These are phyloP conservation scores for Peronosclerospora sorghi DNA, from an alignment of 352 stramenopile genomes.

Conservation along the genomic window DNA sequence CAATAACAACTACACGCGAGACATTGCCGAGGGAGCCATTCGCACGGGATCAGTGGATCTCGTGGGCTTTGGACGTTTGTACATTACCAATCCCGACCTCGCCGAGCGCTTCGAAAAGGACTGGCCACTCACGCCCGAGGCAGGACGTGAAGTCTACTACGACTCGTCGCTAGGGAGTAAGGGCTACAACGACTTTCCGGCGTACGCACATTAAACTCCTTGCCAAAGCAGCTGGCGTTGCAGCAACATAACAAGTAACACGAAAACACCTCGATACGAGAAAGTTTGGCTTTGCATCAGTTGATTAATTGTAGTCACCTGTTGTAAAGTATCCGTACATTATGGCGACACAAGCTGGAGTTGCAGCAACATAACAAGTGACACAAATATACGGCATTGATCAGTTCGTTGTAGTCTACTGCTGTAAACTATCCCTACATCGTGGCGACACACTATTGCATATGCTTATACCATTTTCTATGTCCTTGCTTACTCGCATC, in stretches of 20 bases:
- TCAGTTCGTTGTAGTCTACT: too few relatives aligned
- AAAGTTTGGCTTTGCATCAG: too few relatives aligned
- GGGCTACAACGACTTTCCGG: constrained; percentile 10
- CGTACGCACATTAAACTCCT: constrained; percentile 4
- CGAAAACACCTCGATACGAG: not conserved
- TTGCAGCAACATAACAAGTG: too few relatives aligned
- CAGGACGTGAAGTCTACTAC: constrained; percentile 6
- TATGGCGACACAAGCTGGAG: too few relatives aligned
- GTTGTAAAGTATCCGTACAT: too few relatives aligned
- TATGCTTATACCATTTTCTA: too few relatives aligned
- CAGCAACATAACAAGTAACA: not conserved
- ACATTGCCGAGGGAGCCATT: constrained; percentile 23
- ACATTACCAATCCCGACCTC: constrained; percentile 49
- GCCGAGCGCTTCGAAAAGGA: constrained; percentile 13
- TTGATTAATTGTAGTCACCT: too few relatives aligned
- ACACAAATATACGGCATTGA: too few relatives aligned
- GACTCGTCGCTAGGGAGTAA: constrained; percentile 2
- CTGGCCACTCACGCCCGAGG: constrained; percentile 6
- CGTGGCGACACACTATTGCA: too few relatives aligned
- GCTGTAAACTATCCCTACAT: too few relatives aligned
- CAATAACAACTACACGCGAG: constrained; percentile 25
- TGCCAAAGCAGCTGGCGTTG: constrained; percentile 3
- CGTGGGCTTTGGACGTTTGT: constrained; percentile 34
- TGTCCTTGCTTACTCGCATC: too few relatives aligned
- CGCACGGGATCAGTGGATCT: constrained; percentile 21